These are phyloP conservation scores for Diaporthe sp. DNA, from an alignment of 2,329 filamentous ascomycete genomes.

Conservation along the genomic window DNA sequence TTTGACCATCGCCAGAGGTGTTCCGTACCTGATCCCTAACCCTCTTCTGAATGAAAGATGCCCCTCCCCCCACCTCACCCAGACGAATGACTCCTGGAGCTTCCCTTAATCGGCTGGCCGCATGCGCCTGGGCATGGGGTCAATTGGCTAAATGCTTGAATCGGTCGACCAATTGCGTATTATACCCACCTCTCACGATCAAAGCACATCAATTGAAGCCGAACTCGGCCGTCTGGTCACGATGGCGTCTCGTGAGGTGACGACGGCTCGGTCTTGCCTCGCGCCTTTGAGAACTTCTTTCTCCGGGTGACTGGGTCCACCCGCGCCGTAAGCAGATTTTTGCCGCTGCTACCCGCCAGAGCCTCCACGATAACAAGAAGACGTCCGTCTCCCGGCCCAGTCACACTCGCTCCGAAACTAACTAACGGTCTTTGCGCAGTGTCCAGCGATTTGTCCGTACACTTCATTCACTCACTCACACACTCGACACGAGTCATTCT, in stretches of 20 bases:
- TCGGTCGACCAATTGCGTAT: constrained; percentile 18
- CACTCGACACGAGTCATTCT: background rate
- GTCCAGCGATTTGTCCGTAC: background rate
- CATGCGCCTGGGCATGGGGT: background rate
- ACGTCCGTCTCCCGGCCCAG: constrained; percentile 5
- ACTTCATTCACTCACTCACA: background rate
- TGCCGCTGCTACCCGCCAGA: constrained; percentile 21
- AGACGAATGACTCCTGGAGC: background rate
- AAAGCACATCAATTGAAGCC: background rate
- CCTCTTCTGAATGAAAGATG: background rate
- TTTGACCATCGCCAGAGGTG: background rate
- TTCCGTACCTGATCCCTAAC: background rate
- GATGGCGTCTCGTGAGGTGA: constrained; percentile 8
- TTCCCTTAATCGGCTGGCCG: background rate
- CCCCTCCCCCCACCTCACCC: background rate
- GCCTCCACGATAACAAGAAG: constrained; percentile 19
- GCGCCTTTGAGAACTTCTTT: constrained; percentile 17
- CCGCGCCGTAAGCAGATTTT: constrained; percentile 29
- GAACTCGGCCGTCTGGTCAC: background rate
- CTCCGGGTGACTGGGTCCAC: constrained; percentile 3
- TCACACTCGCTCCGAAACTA: background rate
- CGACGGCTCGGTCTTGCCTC: constrained; percentile 15
- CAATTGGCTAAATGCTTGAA: constrained; percentile 4
- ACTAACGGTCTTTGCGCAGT: background rate
- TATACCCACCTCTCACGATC: background rate